Percentiles rank a stretch among this genome's conserved stretches.
phyloP scores from a whole-genome alignment of 495 filamentous ascomycete genomes.

The Aspergillus panamensis region DNA sequence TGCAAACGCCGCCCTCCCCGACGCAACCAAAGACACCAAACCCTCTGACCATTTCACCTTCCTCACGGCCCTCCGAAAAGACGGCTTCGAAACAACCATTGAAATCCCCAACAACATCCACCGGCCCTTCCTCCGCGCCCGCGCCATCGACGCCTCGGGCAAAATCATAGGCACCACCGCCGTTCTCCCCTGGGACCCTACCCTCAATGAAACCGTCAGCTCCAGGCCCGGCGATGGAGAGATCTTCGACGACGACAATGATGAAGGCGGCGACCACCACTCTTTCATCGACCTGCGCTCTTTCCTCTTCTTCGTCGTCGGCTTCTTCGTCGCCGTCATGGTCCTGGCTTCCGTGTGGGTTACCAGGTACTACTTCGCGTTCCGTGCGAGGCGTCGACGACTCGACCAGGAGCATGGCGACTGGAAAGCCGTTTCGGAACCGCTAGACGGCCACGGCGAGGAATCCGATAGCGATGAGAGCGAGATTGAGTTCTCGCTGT shows the following conservation, averaged over 20 bases:
- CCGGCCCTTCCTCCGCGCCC: slow-evolving; percentile 12
- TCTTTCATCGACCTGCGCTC: neutral
- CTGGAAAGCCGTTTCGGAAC: neutral
- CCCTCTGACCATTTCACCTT: slow-evolving; percentile 17
- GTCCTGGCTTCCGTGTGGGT: neutral
- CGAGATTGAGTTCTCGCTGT: slow-evolving; percentile 1
- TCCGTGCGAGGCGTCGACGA: neutral
- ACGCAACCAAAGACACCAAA: slow-evolving; percentile 11
- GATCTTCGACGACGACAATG: neutral
- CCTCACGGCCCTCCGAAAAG: slow-evolving; percentile 28
- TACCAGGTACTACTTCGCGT: neutral
- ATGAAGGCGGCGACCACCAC: neutral
- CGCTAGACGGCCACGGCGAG: neutral
- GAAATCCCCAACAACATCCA: slow-evolving; percentile 14
- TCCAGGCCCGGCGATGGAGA: neutral
- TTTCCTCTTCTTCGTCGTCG: neutral
- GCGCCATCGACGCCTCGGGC: slow-evolving; percentile 19
- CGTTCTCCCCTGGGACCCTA: slow-evolving; percentile 17
- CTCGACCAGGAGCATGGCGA: neutral
- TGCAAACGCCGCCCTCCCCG: neutral
- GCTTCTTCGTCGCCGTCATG: slow-evolving; percentile 1
- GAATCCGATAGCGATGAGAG: neutral
- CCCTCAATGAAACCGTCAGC: neutral
- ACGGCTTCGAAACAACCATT: slow-evolving; percentile 35
- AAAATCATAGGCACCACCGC: slow-evolving; percentile 16